phyloP scores from a whole-genome alignment of 1,284 basidiomycete genomes.

The Moesziomyces parantarcticus region DNA sequence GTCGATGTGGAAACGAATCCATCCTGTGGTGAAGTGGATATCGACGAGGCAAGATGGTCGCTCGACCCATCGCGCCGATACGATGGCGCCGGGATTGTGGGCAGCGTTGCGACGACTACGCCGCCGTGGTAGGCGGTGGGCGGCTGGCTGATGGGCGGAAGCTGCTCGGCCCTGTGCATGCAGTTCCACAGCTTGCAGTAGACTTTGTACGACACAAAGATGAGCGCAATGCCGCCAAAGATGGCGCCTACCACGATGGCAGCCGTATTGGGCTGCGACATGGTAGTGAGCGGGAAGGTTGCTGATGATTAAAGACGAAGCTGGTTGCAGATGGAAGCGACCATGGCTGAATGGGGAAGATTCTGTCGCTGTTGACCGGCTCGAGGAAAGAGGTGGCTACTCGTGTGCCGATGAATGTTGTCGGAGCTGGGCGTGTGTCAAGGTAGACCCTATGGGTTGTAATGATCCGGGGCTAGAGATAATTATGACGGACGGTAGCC shows the following conservation, averaged over 20 bases:
- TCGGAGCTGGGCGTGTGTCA: too few relatives aligned
- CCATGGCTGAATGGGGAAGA: too few relatives aligned
- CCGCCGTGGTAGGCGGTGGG: slow-evolving; percentile 41
- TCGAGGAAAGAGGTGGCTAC: too few relatives aligned
- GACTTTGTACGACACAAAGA: slow-evolving; percentile 47
- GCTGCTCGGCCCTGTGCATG: slow-evolving; percentile 22
- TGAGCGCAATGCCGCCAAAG: slow-evolving; percentile 47
- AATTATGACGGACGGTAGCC: too few relatives aligned
- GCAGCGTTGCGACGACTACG: slow-evolving; percentile 18
- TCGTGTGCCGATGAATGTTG: too few relatives aligned
- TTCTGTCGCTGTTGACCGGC: too few relatives aligned
- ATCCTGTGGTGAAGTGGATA: slow-evolving; percentile 15
- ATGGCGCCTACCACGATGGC: slow-evolving; percentile 56
- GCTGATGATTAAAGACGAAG: too few relatives aligned
- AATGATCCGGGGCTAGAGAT: too few relatives aligned
- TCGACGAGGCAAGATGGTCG: slow-evolving; percentile 12
- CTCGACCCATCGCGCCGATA: slow-evolving; percentile 11
- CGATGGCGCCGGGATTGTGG: slow-evolving; percentile 6
- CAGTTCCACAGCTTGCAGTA: slow-evolving; percentile 51
- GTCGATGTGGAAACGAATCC: slow-evolving; percentile 28
- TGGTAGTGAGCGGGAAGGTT: slow-evolving; percentile 6
- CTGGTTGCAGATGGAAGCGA: too few relatives aligned
- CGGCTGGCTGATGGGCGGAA: slow-evolving; percentile 51
- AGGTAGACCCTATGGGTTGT: too few relatives aligned
- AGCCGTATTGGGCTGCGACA: slow-evolving; percentile 58